phyloP scores from a whole-genome alignment of 768 basidiomycete genomes.

The Suillus cothurnatus region DNA sequence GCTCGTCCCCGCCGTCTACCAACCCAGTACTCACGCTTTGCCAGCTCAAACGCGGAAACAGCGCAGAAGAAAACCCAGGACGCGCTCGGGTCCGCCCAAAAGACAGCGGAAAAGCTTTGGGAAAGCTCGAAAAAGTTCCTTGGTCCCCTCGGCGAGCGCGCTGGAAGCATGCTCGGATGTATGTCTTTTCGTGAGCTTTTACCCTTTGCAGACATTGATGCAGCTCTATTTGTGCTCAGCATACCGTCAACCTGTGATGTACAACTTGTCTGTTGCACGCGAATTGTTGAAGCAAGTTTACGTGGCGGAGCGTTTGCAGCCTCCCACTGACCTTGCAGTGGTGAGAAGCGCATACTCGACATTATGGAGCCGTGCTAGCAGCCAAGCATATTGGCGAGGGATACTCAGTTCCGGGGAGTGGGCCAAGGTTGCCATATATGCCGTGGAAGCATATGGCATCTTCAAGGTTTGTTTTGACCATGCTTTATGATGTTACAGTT shows the following conservation, averaged over 20 bases:
- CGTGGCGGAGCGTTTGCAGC: conserved; percentile 58
- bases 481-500: not conserved
- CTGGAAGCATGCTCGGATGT: conserved; percentile 62
- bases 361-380: conserved; percentile 63
- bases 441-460: conserved; percentile 85
- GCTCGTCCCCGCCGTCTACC: conserved; percentile 18
- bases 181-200: conserved; percentile 22
- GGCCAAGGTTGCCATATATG: conserved; percentile 70
- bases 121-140: conserved; percentile 50
- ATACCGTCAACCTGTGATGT: conserved; percentile 75
- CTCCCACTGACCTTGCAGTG: conserved; percentile 59
- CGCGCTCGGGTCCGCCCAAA: conserved; percentile 57
- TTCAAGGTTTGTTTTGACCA: conserved; percentile 62
- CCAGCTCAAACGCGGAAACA: conserved; percentile 46
- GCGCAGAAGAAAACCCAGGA: conserved; percentile 76
- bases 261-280: conserved; percentile 77
- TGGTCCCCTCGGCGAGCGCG: conserved; percentile 53
- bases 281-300: conserved; percentile 80
- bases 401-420: conserved; percentile 65
- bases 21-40: conserved; percentile 36
- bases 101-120: conserved; percentile 55
- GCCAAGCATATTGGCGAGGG: conserved; percentile 61
- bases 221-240: conserved; percentile 38
- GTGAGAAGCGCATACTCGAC: conserved; percentile 62
- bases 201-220: not conserved